Percentiles rank a stretch among this genome's conserved stretches.
Conservation (phyloP, 1,284 basidiomycete species). For the Coriolopsis trogii region DNA sequence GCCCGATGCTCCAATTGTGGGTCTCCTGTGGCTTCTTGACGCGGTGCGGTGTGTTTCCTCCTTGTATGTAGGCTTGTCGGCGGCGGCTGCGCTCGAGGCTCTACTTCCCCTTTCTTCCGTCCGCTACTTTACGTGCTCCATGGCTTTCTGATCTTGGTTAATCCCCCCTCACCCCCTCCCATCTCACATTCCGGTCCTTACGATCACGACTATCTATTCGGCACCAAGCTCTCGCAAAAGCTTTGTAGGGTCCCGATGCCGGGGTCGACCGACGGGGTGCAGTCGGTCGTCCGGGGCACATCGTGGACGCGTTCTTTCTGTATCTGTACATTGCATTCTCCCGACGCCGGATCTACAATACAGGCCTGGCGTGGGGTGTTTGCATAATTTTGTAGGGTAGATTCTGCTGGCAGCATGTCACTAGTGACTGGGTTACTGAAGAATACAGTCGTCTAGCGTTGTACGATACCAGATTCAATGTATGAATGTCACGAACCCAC, state of each 20-base stretch:
- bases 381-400: neutral
- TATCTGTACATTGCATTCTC: neutral
- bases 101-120: neutral
- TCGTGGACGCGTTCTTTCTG: too few relatives aligned
- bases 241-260: neutral
- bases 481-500: too few relatives aligned
- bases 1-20: conserved; percentile 6
- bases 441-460: too few relatives aligned
- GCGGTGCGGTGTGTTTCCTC: neutral
- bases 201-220: conserved; percentile 1
- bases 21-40: neutral
- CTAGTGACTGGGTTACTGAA: neutral
- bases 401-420: neutral
- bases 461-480: too few relatives aligned
- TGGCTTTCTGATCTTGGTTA: neutral
- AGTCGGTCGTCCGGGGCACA: neutral
- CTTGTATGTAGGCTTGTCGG: conserved; percentile 1
- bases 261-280: neutral
- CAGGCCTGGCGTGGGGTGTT: conserved; percentile 1
- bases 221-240: too few relatives aligned
- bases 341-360: conserved; percentile 3
- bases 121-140: conserved; percentile 2
- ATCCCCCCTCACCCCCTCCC: neutral
- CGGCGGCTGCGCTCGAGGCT: neutral
- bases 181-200: neutral